Evolutionary conservation across 768 basidiomycete genomes (phyloP).

Genomic region (Porphyrellus cyaneotinctus): DNA sequence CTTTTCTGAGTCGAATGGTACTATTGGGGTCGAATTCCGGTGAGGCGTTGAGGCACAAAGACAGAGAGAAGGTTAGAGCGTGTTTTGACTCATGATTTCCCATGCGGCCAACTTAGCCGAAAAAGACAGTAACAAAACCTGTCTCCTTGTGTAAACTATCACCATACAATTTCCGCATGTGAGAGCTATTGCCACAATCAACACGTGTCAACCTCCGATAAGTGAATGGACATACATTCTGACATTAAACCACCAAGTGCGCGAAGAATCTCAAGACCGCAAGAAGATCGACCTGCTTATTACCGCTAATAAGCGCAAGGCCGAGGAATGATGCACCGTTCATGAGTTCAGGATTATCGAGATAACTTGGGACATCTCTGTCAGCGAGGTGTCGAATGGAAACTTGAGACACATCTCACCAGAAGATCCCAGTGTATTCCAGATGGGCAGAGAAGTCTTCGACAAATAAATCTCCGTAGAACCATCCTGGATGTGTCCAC

Average conservation of each 20-base stretch:
- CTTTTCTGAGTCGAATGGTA: too few species aligned
- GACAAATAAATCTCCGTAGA: slow-evolving; percentile 97
- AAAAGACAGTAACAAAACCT: slow-evolving; percentile 91
- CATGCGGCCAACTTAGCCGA: too few species aligned
- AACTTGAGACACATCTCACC: slow-evolving; percentile 41
- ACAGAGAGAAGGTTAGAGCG: too few species aligned
- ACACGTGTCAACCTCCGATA: not conserved
- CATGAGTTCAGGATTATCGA: slow-evolving; percentile 95
- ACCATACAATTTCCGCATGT: slow-evolving; percentile 96
- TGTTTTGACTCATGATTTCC: too few species aligned
- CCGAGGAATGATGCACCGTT: slow-evolving; percentile 96
- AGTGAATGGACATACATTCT: slow-evolving; percentile 66
- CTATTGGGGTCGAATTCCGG: too few species aligned
- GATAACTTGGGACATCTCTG: slow-evolving; percentile 48
- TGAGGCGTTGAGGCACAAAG: too few species aligned
- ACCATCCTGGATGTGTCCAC: slow-evolving; percentile 66
- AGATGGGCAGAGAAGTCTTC: slow-evolving; percentile 87
- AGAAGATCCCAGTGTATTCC: slow-evolving; percentile 96
- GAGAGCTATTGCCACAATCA: slow-evolving; percentile 58
- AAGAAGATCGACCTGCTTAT: slow-evolving; percentile 82
- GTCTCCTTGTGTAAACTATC: slow-evolving; percentile 92
- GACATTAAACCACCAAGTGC: slow-evolving; percentile 96
- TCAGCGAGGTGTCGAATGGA: not conserved
- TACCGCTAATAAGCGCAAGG: slow-evolving; percentile 84
- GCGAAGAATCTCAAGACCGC: slow-evolving; percentile 82